Conservation (phyloP, 192 early-diverging fungal species). For the Coemansia sp. region DNA sequence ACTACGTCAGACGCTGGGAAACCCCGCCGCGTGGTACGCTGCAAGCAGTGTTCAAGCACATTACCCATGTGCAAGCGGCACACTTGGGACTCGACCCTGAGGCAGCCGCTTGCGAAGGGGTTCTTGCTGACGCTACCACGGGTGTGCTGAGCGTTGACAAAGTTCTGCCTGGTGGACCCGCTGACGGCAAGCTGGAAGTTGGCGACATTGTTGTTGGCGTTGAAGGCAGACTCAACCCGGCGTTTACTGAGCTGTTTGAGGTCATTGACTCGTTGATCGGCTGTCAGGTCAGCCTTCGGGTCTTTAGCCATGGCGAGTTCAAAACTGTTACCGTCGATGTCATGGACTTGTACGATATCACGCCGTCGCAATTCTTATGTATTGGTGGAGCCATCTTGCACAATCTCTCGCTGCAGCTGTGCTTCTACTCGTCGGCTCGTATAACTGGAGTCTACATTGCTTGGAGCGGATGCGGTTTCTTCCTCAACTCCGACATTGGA, state of each 20-base stretch:
- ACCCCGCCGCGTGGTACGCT: slow-evolving; percentile 71
- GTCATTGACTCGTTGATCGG: slow-evolving; percentile 64
- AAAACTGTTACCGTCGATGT: slow-evolving; percentile 49
- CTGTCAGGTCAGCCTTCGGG: slow-evolving; percentile 49
- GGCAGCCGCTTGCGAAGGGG: slow-evolving; percentile 52
- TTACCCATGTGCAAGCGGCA: slow-evolving; percentile 58
- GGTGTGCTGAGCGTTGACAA: slow-evolving; percentile 67
- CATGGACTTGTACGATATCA: slow-evolving; percentile 71
- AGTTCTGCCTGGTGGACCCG: slow-evolving; percentile 68
- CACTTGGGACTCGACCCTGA: slow-evolving; percentile 11
- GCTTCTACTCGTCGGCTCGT: slow-evolving; percentile 27
- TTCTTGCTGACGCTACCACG: slow-evolving; percentile 59
- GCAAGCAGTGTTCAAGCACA: slow-evolving; percentile 67
- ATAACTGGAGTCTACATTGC: slow-evolving; percentile 26
- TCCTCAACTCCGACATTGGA: background rate
- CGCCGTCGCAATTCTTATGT: slow-evolving; percentile 77
- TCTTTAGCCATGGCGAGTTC: slow-evolving; percentile 58
- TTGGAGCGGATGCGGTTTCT: background rate
- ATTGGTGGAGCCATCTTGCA: slow-evolving; percentile 76
- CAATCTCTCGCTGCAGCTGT: slow-evolving; percentile 69
- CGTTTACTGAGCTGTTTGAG: slow-evolving; percentile 62
- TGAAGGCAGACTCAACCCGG: slow-evolving; percentile 58
- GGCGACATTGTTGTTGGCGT: slow-evolving; percentile 71
- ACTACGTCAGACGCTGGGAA: slow-evolving; percentile 54
- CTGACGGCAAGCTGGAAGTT: slow-evolving; percentile 58